A percentile compares a stretch with the other conserved stretches of the same genome.
These are phyloP conservation scores for Ustilaginoidea virens DNA, from an alignment of 2,329 filamentous ascomycete genomes.

Conservation along the genomic window DNA sequence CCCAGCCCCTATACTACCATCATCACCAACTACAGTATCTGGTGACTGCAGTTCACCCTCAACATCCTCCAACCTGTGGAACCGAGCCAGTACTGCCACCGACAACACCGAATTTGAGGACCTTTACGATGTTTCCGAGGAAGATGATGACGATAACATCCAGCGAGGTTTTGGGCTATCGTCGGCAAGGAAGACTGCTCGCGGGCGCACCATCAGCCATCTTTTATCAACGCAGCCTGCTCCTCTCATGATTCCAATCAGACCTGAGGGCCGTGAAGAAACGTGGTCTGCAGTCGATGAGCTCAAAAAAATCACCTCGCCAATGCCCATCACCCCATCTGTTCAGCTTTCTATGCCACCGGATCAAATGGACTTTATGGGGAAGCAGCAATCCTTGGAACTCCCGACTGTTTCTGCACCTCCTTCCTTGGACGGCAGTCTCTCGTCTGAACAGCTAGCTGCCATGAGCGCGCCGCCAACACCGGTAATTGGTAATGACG, in stretches of 20 bases:
- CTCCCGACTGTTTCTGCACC: conserved; percentile 65
- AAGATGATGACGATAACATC: conserved; percentile 36
- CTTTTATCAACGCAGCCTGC: conserved; percentile 19
- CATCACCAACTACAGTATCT: conserved; percentile 41
- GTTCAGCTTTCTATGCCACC: conserved; percentile 62
- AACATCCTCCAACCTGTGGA: conserved; percentile 45
- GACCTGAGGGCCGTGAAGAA: conserved; percentile 18
- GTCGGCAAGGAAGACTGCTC: conserved; percentile 21
- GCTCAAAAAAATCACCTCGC: conserved; percentile 35
- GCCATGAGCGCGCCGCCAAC: conserved; percentile 73
- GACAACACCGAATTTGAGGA: conserved; percentile 68
- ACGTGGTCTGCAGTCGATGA: conserved; percentile 28
- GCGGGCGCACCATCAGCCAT: conserved; percentile 19
- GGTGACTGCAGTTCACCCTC: conserved; percentile 38
- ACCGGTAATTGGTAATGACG: conserved; percentile 49
- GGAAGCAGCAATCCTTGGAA: conserved; percentile 41
- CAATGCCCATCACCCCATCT: conserved; percentile 48
- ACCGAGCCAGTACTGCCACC: conserved; percentile 44
- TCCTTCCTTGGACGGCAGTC: conserved; percentile 78
- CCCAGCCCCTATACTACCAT: conserved; percentile 45
- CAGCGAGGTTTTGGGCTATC: conserved; percentile 11
- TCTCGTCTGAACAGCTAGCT: conserved; percentile 77
- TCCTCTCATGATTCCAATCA: conserved; percentile 36
- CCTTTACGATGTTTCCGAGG: conserved; percentile 73
- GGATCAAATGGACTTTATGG: conserved; percentile 56